Conservation (phyloP, 2,329 filamentous ascomycete species). For the Verticillium isaacii region DNA sequence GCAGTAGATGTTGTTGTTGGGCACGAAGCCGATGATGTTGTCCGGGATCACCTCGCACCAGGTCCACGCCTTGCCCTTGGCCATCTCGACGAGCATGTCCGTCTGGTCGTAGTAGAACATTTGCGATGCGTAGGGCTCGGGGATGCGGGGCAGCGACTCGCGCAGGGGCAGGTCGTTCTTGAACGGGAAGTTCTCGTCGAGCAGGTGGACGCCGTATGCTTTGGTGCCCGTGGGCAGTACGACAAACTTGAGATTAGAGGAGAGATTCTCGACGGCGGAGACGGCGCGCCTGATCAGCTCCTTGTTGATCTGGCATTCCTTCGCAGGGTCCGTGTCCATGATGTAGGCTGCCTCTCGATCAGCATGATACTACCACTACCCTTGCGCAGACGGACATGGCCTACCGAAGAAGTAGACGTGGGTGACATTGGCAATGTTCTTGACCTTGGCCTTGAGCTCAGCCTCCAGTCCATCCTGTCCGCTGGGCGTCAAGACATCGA, state of each 20-base stretch:
- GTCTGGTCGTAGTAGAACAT: conserved; percentile 43
- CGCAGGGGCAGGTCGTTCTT: conserved; percentile 28
- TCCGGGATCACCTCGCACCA: conserved; percentile 40
- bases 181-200: conserved; percentile 21
- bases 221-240: conserved; percentile 37
- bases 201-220: conserved; percentile 26
- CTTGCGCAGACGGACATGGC: background rate
- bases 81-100: conserved; percentile 29
- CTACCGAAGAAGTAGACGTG: conserved; percentile 38
- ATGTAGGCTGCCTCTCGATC: conserved; percentile 22
- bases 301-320: conserved; percentile 28
- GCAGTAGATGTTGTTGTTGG: conserved; percentile 36
- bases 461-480: conserved; percentile 23
- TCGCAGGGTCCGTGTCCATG: conserved; percentile 25
- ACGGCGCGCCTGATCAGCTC: conserved; percentile 32
- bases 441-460: conserved; percentile 26
- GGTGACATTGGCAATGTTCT: conserved; percentile 29
- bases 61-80: conserved; percentile 32
- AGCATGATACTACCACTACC: background rate
- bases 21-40: conserved; percentile 36
- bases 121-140: conserved; percentile 32
- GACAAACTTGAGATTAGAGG: conserved; percentile 30
- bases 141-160: conserved; percentile 33
- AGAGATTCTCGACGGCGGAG: conserved; percentile 28
- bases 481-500: conserved; percentile 26